These are phyloP conservation scores for Leishmania major DNA, from an alignment of 208 protist species.

Conservation along the genomic window DNA sequence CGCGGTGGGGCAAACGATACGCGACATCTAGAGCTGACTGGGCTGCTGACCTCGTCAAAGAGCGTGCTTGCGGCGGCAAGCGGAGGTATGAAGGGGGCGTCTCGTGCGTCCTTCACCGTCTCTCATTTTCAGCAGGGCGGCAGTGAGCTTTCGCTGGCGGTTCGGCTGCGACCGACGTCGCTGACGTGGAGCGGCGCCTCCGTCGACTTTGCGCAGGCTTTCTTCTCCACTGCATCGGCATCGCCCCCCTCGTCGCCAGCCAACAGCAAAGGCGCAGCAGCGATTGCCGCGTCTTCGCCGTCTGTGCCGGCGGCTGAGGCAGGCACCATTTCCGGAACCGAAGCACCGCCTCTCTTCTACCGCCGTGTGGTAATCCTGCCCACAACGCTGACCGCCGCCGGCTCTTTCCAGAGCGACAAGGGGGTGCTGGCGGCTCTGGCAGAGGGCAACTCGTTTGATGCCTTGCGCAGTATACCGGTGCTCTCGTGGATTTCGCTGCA, in stretches of 20 bases:
- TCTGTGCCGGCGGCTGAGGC: neutral
- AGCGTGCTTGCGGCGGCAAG: constrained; percentile 17
- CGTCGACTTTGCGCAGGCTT: constrained; percentile 29
- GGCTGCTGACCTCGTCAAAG: constrained; percentile 35
- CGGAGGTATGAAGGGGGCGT: neutral
- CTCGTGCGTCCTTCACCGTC: constrained; percentile 21
- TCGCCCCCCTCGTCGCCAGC: neutral
- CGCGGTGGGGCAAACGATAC: neutral
- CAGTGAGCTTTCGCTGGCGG: constrained; percentile 29
- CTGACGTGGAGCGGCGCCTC: constrained; percentile 45
- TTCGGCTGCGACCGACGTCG: constrained; percentile 62
- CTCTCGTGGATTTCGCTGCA: constrained; percentile 43
- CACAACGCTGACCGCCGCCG: constrained; percentile 51
- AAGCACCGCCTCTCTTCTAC: constrained; percentile 57
- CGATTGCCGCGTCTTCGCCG: neutral
- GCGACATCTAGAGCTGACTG: constrained; percentile 32
- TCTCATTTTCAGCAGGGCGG: constrained; percentile 35
- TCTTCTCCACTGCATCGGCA: constrained; percentile 18
- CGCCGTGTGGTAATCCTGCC: constrained; percentile 55
- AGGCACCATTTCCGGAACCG: constrained; percentile 27
- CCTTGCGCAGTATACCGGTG: constrained; percentile 38
- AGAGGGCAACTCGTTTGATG: constrained; percentile 29
- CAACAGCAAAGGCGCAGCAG: neutral
- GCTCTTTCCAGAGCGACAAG: constrained; percentile 55
- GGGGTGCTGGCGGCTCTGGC: constrained; percentile 26